These are phyloP conservation scores for Tardiomyces digboiensis DNA, from an alignment of 1,139 yeast species.

Conservation along the genomic window DNA sequence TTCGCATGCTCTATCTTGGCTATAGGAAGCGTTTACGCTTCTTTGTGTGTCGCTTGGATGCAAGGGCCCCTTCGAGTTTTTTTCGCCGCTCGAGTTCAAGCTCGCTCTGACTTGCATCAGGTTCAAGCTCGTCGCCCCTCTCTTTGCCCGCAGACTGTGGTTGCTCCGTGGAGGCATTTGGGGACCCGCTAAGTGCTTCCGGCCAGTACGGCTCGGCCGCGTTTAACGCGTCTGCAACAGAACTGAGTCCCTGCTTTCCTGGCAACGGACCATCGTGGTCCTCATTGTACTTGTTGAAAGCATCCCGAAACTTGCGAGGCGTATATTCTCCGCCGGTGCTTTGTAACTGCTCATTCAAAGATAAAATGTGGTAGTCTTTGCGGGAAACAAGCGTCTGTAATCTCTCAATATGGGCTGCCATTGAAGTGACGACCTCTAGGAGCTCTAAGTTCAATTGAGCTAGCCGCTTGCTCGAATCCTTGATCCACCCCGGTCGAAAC, in stretches of 20 bases:
- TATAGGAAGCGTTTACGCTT: not conserved
- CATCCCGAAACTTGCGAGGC: not conserved
- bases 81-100: not conserved
- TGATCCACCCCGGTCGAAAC: not conserved
- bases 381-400: not conserved
- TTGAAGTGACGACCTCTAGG: not conserved
- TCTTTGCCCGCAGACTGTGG: not conserved
- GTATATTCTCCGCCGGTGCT: not conserved
- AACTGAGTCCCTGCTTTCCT: no score
- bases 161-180: not conserved
- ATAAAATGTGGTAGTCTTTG: not conserved
- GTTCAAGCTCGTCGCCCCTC: not conserved
- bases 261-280: no score
- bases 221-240: not conserved
- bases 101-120: not conserved
- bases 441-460: not conserved
- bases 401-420: not conserved
- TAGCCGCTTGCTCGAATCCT: not conserved
- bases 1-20: no score
- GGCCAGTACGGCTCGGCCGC: no score
- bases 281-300: not conserved
- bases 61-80: not conserved
- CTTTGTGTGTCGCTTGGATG: not conserved
- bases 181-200: no score
- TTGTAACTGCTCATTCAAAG: not conserved